Evolutionary conservation across 2,329 filamentous ascomycete species (phyloP), one percentile per base, ranked within the genome.

Genomic region (Fusarium pseudonygamai): DNA sequence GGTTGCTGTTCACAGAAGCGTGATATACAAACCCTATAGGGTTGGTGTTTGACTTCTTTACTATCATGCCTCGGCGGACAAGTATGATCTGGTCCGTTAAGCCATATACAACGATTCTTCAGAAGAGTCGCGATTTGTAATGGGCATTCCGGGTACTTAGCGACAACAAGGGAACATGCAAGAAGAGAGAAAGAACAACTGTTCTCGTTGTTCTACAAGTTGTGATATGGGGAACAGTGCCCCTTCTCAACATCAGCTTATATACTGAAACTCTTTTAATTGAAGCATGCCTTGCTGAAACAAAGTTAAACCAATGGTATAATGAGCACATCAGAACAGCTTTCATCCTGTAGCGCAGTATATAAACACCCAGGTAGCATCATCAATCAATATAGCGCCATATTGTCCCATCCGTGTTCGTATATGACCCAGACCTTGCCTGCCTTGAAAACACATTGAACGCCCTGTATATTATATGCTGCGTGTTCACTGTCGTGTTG

Each of bases 291-390:
- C 47, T 65, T 69, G 61, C 63, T 59, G 58, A 66, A 69, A 55
- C 60, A 64, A 43, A 69, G 42, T 28, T 40, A 66, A 64, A 55
- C 57, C 32, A 32, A 36, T 73, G 71, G 74, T 75, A 73, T 76
- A 64, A 61, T 61, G 55, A 63, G 57, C 32, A 58, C 43, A 39
- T 50, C 37, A 50, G 40, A 47, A 55, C 43, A 43, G 20, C 45
- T 22, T 45, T 55, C 42, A 55, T 57, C 42, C 43, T 62, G 36
- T 16, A 58, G 50, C 30, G 20, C 37, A 39, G 30, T 53, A 37
- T n/a, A 62, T 28, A 61, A 56, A 53, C 37, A 45, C 34, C 10
- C 45, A 43, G 66, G 32, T n/a, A 60, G 37, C 22, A 50, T 65
- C 43, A 37, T 47, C 42, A 63, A 60, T 52, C 34, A 60, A 69